Conservation (phyloP, 305 asterid genomes). For the Fraxinus platypoda region DNA sequence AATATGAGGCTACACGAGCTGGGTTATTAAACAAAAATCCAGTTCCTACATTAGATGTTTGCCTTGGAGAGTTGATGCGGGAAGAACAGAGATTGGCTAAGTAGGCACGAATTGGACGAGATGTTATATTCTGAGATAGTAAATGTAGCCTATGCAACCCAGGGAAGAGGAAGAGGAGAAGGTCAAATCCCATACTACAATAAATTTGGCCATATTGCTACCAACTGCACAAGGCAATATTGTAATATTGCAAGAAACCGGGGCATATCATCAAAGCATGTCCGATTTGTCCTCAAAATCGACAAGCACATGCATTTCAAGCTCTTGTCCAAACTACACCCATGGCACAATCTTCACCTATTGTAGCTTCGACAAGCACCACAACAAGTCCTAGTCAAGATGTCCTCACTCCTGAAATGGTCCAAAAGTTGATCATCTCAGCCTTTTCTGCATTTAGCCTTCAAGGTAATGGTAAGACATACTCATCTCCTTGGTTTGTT, state of each 20-base stretch:
- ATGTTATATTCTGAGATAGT: not conserved
- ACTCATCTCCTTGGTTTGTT: not conserved
- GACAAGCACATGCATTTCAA: not conserved
- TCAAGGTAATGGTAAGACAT: not conserved
- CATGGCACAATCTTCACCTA: not conserved
- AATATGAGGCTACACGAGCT: not conserved
- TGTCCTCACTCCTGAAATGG: not conserved
- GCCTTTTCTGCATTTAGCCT: not conserved
- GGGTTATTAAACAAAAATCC: not conserved
- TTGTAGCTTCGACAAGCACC: not conserved
- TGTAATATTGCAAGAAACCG: not conserved
- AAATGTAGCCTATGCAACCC: not conserved
- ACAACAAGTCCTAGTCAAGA: not conserved
- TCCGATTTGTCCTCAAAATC: not conserved
- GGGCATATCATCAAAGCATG: not conserved
- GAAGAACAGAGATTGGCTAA: not conserved
- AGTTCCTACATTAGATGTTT: not conserved
- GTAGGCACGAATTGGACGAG: not conserved
- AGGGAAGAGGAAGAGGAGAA: not conserved
- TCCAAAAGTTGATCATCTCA: not conserved
- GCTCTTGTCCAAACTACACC: not conserved
- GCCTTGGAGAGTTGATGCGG: not conserved
- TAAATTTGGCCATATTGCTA: not conserved
- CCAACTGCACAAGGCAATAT: not conserved
- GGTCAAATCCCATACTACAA: not conserved